Base-by-base conservation (phyloP, 2,329 filamentous ascomycete species). In the Ophiobolus disseminans region DNA sequence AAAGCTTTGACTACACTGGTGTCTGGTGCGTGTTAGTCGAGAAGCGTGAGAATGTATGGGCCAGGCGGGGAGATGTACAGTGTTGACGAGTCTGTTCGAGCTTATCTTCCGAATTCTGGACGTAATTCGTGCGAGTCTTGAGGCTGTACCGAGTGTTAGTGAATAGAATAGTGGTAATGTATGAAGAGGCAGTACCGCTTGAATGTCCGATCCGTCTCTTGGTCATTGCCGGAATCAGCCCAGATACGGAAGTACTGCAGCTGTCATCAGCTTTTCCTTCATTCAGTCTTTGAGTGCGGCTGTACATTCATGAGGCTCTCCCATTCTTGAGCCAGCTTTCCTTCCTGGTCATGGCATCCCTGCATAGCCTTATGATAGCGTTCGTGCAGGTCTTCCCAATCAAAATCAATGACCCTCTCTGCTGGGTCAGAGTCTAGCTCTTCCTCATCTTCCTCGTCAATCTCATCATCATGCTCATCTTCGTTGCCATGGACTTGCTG, bases 161-260 rank as follows among this genome's bases (percentile, higher is more conserved):
- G 19, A 30, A 30, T 19, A 11, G 13, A 8, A 32, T 3, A n/a
- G 9, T 10, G 9, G 10, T 22, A 23, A n/a, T 40, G 19, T 13
- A 20, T 17, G 9, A 30, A 28, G 22, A 11, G 8, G 5, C 16
- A 46, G 20, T 71, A 88, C 87, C 91, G 85, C 72, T 93, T 93
- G 55, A 85, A 80, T 19, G 89, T 88, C 46, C 92, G 83, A 50
- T 87, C 86, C 45, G 89, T 86, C 70, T 96, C 92, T 53, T 90
- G 86, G 9, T 79, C 75, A 23, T 86, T 82, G 1, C 88, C 87
- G 10, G 88, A 84, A 16, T 86, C 80, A 19, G 89, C 88, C 91
- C 92, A 97, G 26, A 86, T 76, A 48, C 82, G 81, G 70, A 96
- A 96, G 68, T 88, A 89, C 90, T 95, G n/a, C 14, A 20, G 9